Conservation (phyloP, 169 alveolate genomes). For the Perkinsus olseni region DNA sequence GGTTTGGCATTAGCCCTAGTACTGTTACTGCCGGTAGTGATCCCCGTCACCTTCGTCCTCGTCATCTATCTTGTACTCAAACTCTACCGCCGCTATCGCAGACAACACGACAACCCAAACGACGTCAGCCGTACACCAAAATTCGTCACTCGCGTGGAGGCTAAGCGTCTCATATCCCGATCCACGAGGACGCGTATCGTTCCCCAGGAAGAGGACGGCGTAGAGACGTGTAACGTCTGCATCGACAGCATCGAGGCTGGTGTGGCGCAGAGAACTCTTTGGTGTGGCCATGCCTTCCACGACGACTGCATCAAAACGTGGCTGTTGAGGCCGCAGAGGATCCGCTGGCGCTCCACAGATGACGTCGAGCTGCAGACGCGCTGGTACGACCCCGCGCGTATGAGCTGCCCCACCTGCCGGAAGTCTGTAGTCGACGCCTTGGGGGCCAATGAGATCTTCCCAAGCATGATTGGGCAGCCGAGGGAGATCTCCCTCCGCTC, state of each 20-base stretch:
- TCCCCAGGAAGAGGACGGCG: background rate
- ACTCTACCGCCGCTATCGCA: background rate
- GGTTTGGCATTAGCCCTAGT: background rate
- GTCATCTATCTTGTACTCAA: background rate
- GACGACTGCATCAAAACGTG: background rate
- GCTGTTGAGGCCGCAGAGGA: background rate
- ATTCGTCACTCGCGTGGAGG: background rate
- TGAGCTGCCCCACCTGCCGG: background rate
- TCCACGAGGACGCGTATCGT: background rate
- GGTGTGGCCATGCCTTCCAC: background rate
- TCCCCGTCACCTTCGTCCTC: background rate
- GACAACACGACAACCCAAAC: background rate
- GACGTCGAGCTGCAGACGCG: background rate
- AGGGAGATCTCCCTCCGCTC: too few relatives aligned
- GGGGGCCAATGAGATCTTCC: background rate
- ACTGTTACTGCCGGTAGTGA: background rate
- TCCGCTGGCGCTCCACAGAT: background rate
- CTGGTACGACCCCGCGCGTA: background rate
- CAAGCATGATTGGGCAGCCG: background rate
- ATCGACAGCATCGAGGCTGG: background rate
- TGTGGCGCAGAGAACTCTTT: background rate
- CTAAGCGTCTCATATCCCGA: background rate
- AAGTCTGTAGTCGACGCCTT: background rate
- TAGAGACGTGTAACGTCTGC: background rate
- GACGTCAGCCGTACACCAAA: background rate